Conservation (phyloP, 305 asterid species). For the Andrographis paniculata region DNA sequence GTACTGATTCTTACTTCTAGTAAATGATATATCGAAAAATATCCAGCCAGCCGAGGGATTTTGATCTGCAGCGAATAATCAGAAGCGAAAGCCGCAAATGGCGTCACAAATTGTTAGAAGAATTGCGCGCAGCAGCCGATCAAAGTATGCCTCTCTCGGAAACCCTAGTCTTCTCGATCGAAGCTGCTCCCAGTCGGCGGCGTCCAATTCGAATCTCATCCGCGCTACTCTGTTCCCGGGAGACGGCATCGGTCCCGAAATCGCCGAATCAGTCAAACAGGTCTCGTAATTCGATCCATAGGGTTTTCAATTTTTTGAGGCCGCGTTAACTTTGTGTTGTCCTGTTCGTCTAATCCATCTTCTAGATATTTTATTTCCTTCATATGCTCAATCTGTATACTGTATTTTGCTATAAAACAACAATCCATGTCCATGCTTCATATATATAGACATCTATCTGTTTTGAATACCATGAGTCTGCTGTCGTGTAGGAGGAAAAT, state of each 20-base stretch:
- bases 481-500: neutral
- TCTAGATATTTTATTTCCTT: conserved; percentile 1
- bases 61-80: neutral
- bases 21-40: no score
- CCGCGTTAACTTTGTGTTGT: neutral
- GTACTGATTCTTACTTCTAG: neutral
- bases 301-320: neutral
- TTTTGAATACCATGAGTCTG: no score
- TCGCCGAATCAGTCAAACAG: conserved; percentile 83
- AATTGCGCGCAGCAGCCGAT: conserved; percentile 24
- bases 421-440: no score
- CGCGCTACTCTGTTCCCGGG: conserved; percentile 97
- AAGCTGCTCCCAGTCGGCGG: conserved; percentile 33
- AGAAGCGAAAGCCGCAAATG: conserved; percentile 21
- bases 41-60: neutral
- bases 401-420: no score
- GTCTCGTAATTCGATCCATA: conserved; percentile 27
- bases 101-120: conserved; percentile 45
- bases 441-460: neutral
- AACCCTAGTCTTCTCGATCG: conserved; percentile 28
- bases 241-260: conserved; percentile 98
- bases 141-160: conserved; percentile 14
- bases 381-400: no score
- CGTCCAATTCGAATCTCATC: conserved; percentile 49
- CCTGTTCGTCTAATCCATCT: neutral